These are phyloP conservation scores for Brasilioporus rufonigricans DNA, from an alignment of 768 basidiomycete species.

Conservation along the genomic window DNA sequence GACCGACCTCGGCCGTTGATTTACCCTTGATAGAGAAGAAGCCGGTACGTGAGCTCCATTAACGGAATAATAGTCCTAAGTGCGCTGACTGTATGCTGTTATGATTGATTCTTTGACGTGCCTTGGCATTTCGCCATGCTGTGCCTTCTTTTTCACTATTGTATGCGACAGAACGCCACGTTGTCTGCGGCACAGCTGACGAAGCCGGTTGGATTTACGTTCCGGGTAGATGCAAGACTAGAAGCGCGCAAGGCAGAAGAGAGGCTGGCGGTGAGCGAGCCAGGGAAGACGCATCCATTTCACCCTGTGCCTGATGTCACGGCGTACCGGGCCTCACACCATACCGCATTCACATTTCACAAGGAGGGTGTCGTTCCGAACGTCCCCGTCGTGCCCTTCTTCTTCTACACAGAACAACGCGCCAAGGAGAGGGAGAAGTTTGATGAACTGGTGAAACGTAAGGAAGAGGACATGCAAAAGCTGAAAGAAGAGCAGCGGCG, in stretches of 20 bases:
- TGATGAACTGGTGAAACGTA: slow-evolving; percentile 54
- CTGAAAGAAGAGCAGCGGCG: slow-evolving; percentile 45
- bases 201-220: slow-evolving; percentile 51
- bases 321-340: slow-evolving; percentile 49
- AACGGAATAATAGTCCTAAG: slow-evolving; percentile 20
- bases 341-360: slow-evolving; percentile 35
- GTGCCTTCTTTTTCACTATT: slow-evolving; percentile 18
- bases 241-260: slow-evolving; percentile 45
- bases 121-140: slow-evolving; percentile 4
- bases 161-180: slow-evolving; percentile 22
- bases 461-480: slow-evolving; percentile 51
- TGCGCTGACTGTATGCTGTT: slow-evolving; percentile 24
- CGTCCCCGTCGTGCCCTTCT: slow-evolving; percentile 32
- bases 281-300: slow-evolving; percentile 17
- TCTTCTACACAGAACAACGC: slow-evolving; percentile 54
- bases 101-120: slow-evolving; percentile 7
- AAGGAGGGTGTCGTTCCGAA: slow-evolving; percentile 47
- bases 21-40: slow-evolving; percentile 29
- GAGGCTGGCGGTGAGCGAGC: slow-evolving; percentile 25
- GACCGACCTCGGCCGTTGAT: slow-evolving; percentile 19
- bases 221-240: slow-evolving; percentile 48
- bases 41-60: slow-evolving; percentile 30
- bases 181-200: slow-evolving; percentile 36
- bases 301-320: slow-evolving; percentile 52
- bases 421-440: slow-evolving; percentile 63